These are phyloP conservation scores for Hypoxylon sp. DNA, from an alignment of 2,329 filamentous ascomycete species.

Conservation along the genomic window DNA sequence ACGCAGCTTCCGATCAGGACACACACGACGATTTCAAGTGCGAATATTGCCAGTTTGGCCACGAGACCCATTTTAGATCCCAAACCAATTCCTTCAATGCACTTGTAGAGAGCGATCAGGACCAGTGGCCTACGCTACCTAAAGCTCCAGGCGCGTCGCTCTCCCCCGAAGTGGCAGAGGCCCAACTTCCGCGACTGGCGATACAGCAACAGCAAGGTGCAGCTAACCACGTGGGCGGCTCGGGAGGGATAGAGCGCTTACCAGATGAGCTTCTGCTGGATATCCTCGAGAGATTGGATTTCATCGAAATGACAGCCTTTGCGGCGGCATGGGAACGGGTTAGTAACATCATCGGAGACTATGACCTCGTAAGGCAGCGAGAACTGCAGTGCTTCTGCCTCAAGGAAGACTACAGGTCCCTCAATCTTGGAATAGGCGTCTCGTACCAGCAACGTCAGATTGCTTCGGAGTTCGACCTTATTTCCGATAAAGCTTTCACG, in stretches of 20 bases:
- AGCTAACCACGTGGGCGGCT: too few relatives aligned
- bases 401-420: slow-evolving; percentile 55
- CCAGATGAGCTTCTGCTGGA: slow-evolving; percentile 57
- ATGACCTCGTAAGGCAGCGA: slow-evolving; percentile 54
- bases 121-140: slow-evolving; percentile 24
- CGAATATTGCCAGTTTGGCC: slow-evolving; percentile 44
- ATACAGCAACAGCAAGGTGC: too few relatives aligned
- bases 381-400: slow-evolving; percentile 62
- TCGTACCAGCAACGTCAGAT: slow-evolving; percentile 47
- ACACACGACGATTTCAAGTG: slow-evolving; percentile 42
- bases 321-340: slow-evolving; percentile 54
- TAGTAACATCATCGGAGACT: slow-evolving; percentile 51
- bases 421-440: slow-evolving; percentile 59
- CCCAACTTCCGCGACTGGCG: too few relatives aligned
- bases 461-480: slow-evolving; percentile 62
- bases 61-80: background rate
- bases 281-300: slow-evolving; percentile 51
- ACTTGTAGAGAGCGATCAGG: slow-evolving; percentile 21
- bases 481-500: slow-evolving; percentile 57
- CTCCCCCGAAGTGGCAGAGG: background rate
- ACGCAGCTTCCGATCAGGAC: slow-evolving; percentile 30
- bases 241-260: slow-evolving; percentile 46
- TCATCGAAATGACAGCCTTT: slow-evolving; percentile 53
- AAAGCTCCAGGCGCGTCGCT: background rate
- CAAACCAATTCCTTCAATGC: slow-evolving; percentile 16